Evolutionary conservation across 805 yeast species (phyloP).

Genomic region (Kuraishia cidri): DNA sequence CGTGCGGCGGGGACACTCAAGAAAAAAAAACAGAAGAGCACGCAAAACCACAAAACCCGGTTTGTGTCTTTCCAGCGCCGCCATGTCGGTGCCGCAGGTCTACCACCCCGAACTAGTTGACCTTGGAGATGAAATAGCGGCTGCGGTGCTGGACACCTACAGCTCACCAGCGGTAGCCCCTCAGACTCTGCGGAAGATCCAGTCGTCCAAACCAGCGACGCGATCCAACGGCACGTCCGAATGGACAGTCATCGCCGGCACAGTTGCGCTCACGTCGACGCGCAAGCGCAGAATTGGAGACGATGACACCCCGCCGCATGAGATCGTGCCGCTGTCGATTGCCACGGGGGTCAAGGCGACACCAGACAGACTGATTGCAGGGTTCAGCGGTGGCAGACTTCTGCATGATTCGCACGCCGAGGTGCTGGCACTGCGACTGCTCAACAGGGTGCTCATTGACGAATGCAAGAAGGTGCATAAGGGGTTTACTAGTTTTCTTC

Average conservation of each 20-base stretch:
- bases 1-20: too few species aligned
- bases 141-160: slow-evolving; percentile 7
- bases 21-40: too few species aligned
- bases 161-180: background rate
- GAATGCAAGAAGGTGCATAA: slow-evolving; percentile 25
- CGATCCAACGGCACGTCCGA: slow-evolving; percentile 54
- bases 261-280: slow-evolving; percentile 34
- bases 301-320: slow-evolving; percentile 3
- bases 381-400: slow-evolving; percentile 43
- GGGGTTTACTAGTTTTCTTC: background rate
- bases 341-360: slow-evolving; percentile 81
- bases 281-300: slow-evolving; percentile 4
- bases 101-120: too few species aligned
- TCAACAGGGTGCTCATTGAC: slow-evolving; percentile 51
- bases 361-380: slow-evolving; percentile 40
- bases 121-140: slow-evolving; percentile 11
- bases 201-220: slow-evolving; percentile 1
- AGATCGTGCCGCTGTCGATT: slow-evolving; percentile 31
- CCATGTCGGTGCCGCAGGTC: too few species aligned
- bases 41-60: too few species aligned
- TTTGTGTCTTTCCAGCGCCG: too few species aligned
- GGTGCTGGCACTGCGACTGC: slow-evolving; percentile 58
- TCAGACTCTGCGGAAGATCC: slow-evolving; percentile 6
- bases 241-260: slow-evolving; percentile 79
- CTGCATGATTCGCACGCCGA: slow-evolving; percentile 94